These are phyloP conservation scores for Colletotrichum sp. DNA, from an alignment of 2,329 filamentous ascomycete genomes.

Conservation along the genomic window DNA sequence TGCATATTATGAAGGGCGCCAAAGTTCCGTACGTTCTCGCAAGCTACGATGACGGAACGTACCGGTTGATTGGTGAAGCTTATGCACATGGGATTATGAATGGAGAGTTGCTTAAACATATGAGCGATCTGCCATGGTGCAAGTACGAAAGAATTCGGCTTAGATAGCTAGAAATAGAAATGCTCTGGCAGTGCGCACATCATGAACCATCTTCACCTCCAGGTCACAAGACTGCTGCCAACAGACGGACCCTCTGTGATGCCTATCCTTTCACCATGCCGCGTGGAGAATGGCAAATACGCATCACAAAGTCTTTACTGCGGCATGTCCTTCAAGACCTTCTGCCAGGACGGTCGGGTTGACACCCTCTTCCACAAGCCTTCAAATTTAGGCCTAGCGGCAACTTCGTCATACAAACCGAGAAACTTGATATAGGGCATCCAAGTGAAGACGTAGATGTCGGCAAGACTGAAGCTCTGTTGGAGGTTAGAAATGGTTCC, in stretches of 20 bases:
- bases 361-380: neutral
- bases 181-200: no score
- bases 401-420: neutral
- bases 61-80: neutral
- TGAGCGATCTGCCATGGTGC: neutral
- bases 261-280: no score
- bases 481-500: neutral
- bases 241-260: neutral
- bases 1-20: neutral
- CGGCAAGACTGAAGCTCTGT: neutral
- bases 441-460: neutral
- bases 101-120: neutral
- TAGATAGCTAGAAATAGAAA: neutral
- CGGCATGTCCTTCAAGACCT: neutral
- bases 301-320: neutral
- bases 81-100: neutral
- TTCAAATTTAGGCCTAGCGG: neutral
- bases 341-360: neutral
- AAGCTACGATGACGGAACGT: neutral
- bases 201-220: no score
- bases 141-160: neutral
- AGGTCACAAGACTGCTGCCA: no score
- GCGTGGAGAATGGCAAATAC: accelerated
- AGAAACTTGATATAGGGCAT: neutral
- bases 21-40: neutral